phyloP scores from a whole-genome alignment of 2,329 filamentous ascomycete species.

The Didymella glomerata region DNA sequence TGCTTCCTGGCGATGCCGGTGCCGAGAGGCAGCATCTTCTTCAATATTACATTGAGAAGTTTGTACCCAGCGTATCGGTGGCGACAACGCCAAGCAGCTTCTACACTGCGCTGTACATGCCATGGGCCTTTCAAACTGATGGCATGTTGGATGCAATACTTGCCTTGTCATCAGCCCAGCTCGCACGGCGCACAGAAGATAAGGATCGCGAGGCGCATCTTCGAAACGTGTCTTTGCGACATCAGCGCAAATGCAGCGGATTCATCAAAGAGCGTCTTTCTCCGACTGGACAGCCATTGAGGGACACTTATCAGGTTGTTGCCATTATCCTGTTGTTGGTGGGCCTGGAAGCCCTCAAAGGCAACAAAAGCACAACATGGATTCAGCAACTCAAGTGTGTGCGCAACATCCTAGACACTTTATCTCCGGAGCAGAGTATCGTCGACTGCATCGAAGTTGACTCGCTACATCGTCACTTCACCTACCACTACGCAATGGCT shows the following conservation, averaged over 20 bases:
- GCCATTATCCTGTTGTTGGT: conserved; percentile 47
- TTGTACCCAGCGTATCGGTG: conserved; percentile 49
- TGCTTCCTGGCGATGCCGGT: conserved; percentile 35
- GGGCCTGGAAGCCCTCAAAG: conserved; percentile 48
- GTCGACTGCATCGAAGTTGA: conserved; percentile 44
- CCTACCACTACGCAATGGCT: conserved; percentile 49
- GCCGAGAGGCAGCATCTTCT: conserved; percentile 43
- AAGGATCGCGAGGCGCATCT: conserved; percentile 42
- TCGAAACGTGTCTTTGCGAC: conserved; percentile 39
- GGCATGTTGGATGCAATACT: conserved; percentile 49
- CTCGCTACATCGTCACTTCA: conserved; percentile 48
- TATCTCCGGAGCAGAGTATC: conserved; percentile 36
- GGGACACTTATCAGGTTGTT: conserved; percentile 46
- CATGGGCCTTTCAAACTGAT: conserved; percentile 48
- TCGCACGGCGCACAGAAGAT: conserved; percentile 41
- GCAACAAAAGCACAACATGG: conserved; percentile 46
- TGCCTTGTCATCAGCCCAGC: conserved; percentile 47
- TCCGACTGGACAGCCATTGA: conserved; percentile 34
- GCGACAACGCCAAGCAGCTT: conserved; percentile 48
- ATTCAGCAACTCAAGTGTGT: conserved; percentile 48
- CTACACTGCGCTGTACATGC: conserved; percentile 49
- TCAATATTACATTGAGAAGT: conserved; percentile 48
- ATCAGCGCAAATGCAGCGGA: conserved; percentile 45
- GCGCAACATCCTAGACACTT: conserved; percentile 39
- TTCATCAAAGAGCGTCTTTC: conserved; percentile 45